Base-by-base conservation (phyloP, 352 stramenopile genomes). In the Pythium grandisporangium region DNA sequence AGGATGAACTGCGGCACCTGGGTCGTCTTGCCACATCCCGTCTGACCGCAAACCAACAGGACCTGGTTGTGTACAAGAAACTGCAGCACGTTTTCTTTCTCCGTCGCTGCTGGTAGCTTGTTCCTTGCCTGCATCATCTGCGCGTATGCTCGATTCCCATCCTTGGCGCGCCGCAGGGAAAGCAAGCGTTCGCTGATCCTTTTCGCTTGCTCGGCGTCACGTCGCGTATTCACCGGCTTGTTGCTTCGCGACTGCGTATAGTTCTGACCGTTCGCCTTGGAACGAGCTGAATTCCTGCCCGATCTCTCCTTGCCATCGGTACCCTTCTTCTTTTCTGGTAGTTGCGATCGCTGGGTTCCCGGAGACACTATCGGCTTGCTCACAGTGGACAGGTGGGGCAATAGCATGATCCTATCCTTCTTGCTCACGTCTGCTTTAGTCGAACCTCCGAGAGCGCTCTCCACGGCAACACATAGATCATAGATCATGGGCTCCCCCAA, bases 1-100 rank as follows among this genome's bases (percentile, higher is more conserved):
- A 98, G 55, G 58, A 99, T 93, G 39, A 98, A 98, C 59, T 99
- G 95, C 27, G 95, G 95, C 21, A 99, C 92, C 56, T 98, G 94
- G 6, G 94, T 98, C 10, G 89, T 97, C 52, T 98, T 98, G 37
- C 93, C 93, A 57, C 87, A 97, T 34, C 93, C 92, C 7, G 93
- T 98, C 21, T 96, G 85, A 21, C 94, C 96, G n/a, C 84, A 97
- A 11, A 99, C 71, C 3, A 99, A 63, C 17, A 98, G 56, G 8
- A 98, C 93, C 42, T 97, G 80, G 41, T 94, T 60, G 44, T 66
- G 43, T 10, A 65, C 39, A 14, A 86, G 44, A 37, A 61, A 70
- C 24, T 73, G 29, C 3, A 90, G 56, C 14, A 93, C 66, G 23
- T 70, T 66, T 3, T 61, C 40, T 25, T 77, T 70, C 48, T 89